Evolutionary conservation across 768 basidiomycete species (phyloP).

Genomic region (Sporobolomyces roseus): DNA sequence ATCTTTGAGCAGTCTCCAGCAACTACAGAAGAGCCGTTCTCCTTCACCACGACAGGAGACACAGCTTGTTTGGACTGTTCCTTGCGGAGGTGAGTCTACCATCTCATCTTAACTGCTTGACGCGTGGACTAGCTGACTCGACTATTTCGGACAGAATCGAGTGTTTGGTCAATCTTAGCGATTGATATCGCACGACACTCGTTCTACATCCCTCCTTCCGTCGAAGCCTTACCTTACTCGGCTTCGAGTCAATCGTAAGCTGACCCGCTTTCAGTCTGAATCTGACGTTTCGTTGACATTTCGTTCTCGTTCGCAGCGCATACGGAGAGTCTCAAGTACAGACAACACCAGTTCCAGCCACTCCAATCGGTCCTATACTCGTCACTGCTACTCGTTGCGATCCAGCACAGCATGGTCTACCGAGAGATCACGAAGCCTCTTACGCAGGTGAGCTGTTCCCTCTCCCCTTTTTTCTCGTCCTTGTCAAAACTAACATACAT

Average conservation of each 20-base stretch:
- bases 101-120: constrained; percentile 13
- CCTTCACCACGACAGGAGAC: not conserved
- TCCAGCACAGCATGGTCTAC: not conserved
- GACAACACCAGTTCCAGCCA: constrained; percentile 75
- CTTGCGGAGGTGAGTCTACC: constrained; percentile 66
- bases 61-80: constrained; percentile 69
- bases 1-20: constrained; percentile 8
- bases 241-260: not conserved
- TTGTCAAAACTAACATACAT: constrained; percentile 38
- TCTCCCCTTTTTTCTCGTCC: too few relatives aligned
- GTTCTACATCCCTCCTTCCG: constrained; percentile 80
- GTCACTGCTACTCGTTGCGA: not conserved
- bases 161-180: constrained; percentile 30
- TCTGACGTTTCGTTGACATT: too few relatives aligned
- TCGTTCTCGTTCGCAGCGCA: too few relatives aligned
- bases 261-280: too few relatives aligned
- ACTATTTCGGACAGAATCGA: constrained; percentile 25
- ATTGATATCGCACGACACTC: constrained; percentile 87
- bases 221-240: constrained; percentile 46
- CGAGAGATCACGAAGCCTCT: not conserved
- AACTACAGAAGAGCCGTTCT: not conserved
- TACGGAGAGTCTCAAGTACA: constrained; percentile 51
- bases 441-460: constrained; percentile 7
- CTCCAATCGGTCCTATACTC: constrained; percentile 57
- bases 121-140: not conserved